Percentiles rank a stretch among this genome's conserved stretches.
Conservation (phyloP, 805 yeast species). For the Komagataella phaffii region DNA sequence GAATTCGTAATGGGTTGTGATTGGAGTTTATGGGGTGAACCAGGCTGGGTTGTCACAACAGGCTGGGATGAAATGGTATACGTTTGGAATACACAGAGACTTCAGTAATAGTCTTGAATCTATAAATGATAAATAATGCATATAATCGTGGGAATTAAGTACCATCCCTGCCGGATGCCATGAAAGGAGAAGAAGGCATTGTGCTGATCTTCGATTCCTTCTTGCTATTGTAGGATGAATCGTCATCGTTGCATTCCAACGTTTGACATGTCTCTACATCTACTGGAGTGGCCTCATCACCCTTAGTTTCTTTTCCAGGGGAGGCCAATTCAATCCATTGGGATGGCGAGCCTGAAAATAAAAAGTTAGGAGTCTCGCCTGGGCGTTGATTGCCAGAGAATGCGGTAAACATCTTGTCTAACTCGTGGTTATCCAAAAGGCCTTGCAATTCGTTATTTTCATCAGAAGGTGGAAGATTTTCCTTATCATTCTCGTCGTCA, state of each 20-base stretch:
- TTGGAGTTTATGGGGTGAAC: slow-evolving; percentile 94
- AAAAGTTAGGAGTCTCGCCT: not conserved
- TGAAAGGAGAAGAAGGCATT: not conserved
- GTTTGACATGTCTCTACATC: slow-evolving; percentile 4
- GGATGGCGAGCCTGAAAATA: not conserved
- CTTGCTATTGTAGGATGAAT: not conserved
- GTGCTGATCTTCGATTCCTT: not conserved
- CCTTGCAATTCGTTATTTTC: not conserved
- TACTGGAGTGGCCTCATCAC: slow-evolving; percentile 1
- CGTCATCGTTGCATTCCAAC: slow-evolving; percentile 1
- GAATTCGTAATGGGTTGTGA: slow-evolving; percentile 92
- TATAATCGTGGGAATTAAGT: not conserved
- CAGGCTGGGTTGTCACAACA: slow-evolving; percentile 88
- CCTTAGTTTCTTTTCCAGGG: not conserved
- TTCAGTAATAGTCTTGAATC: not conserved
- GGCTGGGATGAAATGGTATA: slow-evolving; percentile 96
- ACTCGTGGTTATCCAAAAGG: not conserved
- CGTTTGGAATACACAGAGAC: slow-evolving; percentile 60
- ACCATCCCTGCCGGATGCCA: not conserved
- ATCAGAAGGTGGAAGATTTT: not conserved
- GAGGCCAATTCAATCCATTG: slow-evolving; percentile 1
- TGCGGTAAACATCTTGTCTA: not conserved
- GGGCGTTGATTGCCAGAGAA: not conserved
- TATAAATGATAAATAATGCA: not conserved
- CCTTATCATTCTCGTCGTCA: slow-evolving; percentile 5